phyloP scores from a whole-genome alignment of 108 stramenopile species.

The Pseudonitzschia multistriata region DNA sequence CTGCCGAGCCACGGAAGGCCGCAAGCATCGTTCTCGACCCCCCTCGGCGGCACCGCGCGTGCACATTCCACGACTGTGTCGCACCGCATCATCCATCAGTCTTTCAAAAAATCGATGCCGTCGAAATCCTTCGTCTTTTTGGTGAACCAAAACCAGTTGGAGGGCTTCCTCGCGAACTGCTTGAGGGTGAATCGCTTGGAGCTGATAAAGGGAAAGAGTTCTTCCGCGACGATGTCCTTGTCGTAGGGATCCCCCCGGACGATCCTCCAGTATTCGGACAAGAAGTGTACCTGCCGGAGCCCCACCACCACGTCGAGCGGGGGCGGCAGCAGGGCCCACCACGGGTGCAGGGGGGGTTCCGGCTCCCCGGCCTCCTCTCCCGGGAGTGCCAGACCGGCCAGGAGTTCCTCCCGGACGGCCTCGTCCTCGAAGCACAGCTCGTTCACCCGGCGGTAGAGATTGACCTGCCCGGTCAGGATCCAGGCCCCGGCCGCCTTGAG shows the following conservation, averaged over 20 bases:
- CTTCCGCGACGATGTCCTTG: conserved; percentile 60
- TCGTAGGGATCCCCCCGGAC: conserved; percentile 44
- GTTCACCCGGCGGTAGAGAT: conserved; percentile 71
- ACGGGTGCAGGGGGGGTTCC: conserved; percentile 44
- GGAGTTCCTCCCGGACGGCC: background rate
- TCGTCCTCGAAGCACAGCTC: conserved; percentile 54
- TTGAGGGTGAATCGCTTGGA: conserved; percentile 61
- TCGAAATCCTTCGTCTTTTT: conserved; percentile 57
- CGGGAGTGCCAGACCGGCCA: background rate
- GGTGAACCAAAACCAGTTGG: conserved; percentile 75
- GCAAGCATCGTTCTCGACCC: no score
- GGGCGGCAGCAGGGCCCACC: conserved; percentile 75
- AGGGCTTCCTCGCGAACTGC: conserved; percentile 60
- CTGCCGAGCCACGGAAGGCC: no score
- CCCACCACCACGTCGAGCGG: conserved; percentile 76
- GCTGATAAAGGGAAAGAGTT: conserved; percentile 68
- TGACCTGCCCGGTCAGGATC: conserved; percentile 63
- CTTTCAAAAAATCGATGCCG: conserved; percentile 32
- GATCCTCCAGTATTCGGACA: conserved; percentile 60
- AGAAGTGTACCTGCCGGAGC: conserved; percentile 70
- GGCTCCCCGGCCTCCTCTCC: conserved; percentile 4
- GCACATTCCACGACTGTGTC: no score
- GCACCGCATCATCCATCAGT: no score
- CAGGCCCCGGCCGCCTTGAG: conserved; percentile 43
- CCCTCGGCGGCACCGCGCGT: no score